Percentiles rank a stretch among this genome's conserved stretches.
These are phyloP conservation scores for Scheffersomyces cryptocercus DNA, from an alignment of 1,139 yeast genomes.

Conservation along the genomic window DNA sequence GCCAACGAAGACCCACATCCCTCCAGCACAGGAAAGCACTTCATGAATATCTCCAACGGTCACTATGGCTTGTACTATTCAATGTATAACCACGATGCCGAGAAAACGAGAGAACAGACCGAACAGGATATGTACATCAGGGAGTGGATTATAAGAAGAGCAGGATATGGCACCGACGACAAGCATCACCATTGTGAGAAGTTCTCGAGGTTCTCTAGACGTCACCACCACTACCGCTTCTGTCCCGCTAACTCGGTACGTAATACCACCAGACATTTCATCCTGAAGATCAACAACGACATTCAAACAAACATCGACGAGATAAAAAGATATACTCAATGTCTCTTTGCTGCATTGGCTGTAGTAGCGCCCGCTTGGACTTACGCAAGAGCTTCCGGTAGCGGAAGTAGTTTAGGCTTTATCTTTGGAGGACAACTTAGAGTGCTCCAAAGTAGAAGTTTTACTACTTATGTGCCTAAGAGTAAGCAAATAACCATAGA, in stretches of 20 bases:
- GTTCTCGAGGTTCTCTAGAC: not conserved
- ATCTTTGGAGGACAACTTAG: not conserved
- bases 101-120: conserved; percentile 3
- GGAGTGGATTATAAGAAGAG: not conserved
- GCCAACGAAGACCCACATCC: conserved; percentile 35
- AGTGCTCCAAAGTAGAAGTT: not conserved
- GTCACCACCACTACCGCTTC: too few species aligned
- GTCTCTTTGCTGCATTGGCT: conserved; percentile 1
- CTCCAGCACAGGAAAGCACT: conserved; percentile 22
- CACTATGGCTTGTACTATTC: conserved; percentile 49
- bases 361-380: not conserved
- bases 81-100: conserved; percentile 42
- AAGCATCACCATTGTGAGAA: not conserved
- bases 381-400: not conserved
- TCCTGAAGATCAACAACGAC: conserved; percentile 32
- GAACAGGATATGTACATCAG: not conserved
- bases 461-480: not conserved
- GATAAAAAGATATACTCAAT: conserved; percentile 14
- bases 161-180: not conserved
- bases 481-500: not conserved
- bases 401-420: not conserved
- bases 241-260: too few species aligned
- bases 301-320: conserved; percentile 24
- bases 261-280: conserved; percentile 24
- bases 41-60: conserved; percentile 38